Percentiles rank a stretch among this genome's conserved stretches.
These are phyloP conservation scores for Exserohilum rostratum DNA, from an alignment of 2,329 filamentous ascomycete species.

Conservation along the genomic window DNA sequence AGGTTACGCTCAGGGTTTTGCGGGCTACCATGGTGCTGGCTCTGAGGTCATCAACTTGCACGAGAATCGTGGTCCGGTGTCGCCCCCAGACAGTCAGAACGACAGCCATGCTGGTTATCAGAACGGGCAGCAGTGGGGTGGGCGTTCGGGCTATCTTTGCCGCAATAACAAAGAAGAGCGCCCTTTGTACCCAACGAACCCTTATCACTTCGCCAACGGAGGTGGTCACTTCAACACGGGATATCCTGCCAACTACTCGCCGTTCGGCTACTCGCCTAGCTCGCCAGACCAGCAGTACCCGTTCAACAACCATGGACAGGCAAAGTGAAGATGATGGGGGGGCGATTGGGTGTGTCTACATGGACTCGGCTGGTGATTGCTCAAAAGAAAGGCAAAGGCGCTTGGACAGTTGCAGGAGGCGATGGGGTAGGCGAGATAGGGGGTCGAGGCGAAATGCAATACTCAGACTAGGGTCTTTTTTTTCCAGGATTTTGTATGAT, in stretches of 20 bases:
- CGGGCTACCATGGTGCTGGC: conserved; percentile 23
- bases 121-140: conserved; percentile 22
- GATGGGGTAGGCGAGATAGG: neutral
- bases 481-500: neutral
- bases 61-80: conserved; percentile 14
- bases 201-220: conserved; percentile 25
- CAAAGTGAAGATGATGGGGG: conserved; percentile 13
- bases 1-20: conserved; percentile 31
- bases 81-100: conserved; percentile 20
- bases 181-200: conserved; percentile 27
- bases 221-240: conserved; percentile 22
- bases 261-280: conserved; percentile 18
- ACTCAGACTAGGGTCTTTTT: neutral
- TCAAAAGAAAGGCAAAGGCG: neutral
- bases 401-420: neutral
- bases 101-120: conserved; percentile 24
- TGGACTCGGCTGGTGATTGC: neutral
- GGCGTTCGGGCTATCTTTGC: conserved; percentile 15
- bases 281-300: conserved; percentile 27
- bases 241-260: conserved; percentile 27
- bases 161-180: conserved; percentile 33
- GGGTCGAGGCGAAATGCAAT: neutral
- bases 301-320: conserved; percentile 21
- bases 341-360: neutral
- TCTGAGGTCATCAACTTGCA: conserved; percentile 15